Evolutionary conservation across 495 filamentous ascomycete species (phyloP).

Genomic region (Aspergillus ellipticus): DNA sequence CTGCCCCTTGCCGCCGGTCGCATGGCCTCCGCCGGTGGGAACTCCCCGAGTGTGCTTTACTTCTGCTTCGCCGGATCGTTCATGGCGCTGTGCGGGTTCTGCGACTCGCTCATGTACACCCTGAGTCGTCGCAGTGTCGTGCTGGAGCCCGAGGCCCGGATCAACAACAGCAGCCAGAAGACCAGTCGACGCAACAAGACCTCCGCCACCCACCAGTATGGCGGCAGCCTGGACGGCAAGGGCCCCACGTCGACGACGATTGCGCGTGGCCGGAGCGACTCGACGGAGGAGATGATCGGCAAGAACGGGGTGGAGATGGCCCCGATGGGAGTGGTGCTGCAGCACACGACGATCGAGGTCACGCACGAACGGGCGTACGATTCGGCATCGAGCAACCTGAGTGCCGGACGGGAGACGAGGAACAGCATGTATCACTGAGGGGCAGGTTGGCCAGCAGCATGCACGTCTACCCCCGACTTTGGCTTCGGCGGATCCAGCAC

Average conservation of each 20-base stretch:
- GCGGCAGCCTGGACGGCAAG: conserved; percentile 11
- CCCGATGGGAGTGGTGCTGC: conserved; percentile 21
- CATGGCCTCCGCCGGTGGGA: conserved; percentile 55
- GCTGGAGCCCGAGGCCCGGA: conserved; percentile 22
- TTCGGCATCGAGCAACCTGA: background rate
- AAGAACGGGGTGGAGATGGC: conserved; percentile 16
- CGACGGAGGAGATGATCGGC: conserved; percentile 17
- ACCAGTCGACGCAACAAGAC: conserved; percentile 9
- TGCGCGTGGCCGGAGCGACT: conserved; percentile 11
- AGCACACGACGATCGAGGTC: conserved; percentile 30
- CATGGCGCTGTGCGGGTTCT: conserved; percentile 63
- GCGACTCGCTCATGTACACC: conserved; percentile 63
- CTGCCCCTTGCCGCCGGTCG: conserved; percentile 60
- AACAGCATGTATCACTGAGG: background rate
- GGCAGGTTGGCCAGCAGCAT: background rate
- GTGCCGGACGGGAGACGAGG: background rate
- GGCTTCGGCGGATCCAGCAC: background rate
- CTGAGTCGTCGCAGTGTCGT: conserved; percentile 46
- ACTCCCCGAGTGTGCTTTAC: conserved; percentile 48
- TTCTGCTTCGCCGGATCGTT: conserved; percentile 61
- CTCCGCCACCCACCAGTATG: conserved; percentile 3
- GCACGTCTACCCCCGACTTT: background rate
- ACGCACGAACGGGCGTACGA: conserved; percentile 22
- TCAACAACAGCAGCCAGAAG: conserved; percentile 3
- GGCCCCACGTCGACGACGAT: conserved; percentile 15